Percentiles rank a stretch among this genome's conserved stretches.
These are phyloP conservation scores for Euphorbia celastroides DNA, from an alignment of 441 rosid species.

Conservation along the genomic window DNA sequence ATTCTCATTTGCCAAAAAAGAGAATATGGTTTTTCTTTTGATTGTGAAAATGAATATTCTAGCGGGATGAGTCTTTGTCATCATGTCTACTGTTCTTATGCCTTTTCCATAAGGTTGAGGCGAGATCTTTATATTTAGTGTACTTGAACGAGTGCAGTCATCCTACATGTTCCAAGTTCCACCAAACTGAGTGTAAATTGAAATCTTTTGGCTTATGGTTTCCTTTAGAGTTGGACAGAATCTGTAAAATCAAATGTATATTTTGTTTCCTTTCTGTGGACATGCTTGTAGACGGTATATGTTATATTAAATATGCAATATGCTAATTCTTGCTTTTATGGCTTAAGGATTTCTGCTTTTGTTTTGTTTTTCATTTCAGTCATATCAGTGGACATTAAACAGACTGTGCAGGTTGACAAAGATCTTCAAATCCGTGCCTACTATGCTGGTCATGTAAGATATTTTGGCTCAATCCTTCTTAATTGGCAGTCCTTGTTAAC, in stretches of 20 bases:
- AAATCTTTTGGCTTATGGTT: not conserved
- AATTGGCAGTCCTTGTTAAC: slow-evolving; percentile 12
- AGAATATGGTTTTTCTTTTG: not conserved
- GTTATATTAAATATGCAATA: no score
- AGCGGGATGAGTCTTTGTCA: not conserved
- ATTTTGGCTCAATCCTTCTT: slow-evolving; percentile 1
- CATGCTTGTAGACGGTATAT: no score
- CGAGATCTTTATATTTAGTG: not conserved
- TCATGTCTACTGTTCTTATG: not conserved
- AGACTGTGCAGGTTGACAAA: slow-evolving; percentile 78
- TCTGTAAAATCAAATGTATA: not conserved
- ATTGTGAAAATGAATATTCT: not conserved
- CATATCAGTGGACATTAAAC: slow-evolving; percentile 85
- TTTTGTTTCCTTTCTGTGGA: not conserved
- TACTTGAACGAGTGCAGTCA: not conserved
- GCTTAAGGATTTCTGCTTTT: not conserved
- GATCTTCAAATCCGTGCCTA: slow-evolving; percentile 93
- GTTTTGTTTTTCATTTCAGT: slow-evolving; percentile 39
- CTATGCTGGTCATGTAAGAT: slow-evolving; percentile 92
- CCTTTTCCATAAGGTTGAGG: not conserved
- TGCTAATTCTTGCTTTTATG: not conserved
- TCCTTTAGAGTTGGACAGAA: not conserved
- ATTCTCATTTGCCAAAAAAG: not conserved
- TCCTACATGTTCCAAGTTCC: not conserved
- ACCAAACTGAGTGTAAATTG: not conserved